Conservation (phyloP, 495 filamentous ascomycete genomes). For the Cercophora scortea region DNA sequence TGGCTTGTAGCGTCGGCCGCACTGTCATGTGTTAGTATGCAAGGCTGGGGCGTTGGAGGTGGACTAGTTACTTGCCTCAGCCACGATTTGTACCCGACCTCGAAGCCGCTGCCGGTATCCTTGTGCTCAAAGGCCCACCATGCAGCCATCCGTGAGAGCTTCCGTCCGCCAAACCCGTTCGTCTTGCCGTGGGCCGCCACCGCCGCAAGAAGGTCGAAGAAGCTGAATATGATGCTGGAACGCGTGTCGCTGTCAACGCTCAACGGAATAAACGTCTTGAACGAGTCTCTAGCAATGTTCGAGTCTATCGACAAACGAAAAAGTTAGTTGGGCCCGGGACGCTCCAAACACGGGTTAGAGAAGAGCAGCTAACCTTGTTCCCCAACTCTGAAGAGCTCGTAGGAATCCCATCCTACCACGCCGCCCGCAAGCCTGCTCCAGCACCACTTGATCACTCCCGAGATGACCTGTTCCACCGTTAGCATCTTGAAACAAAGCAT, state of each 20-base stretch:
- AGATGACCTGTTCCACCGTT: constrained; percentile 59
- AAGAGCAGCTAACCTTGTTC: constrained; percentile 62
- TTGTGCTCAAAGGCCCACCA: constrained; percentile 98
- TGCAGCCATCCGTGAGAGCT: constrained; percentile 88
- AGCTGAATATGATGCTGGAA: constrained; percentile 85
- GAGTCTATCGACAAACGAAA: constrained; percentile 57
- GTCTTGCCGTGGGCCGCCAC: constrained; percentile 74
- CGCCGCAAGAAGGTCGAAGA: constrained; percentile 89
- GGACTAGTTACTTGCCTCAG: constrained; percentile 22
- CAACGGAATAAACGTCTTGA: constrained; percentile 91
- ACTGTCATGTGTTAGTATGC: constrained; percentile 39
- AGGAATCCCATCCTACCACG: constrained; percentile 93
- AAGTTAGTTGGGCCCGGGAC: background rate
- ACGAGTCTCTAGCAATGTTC: constrained; percentile 82
- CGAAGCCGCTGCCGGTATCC: constrained; percentile 85
- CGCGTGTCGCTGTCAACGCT: constrained; percentile 85
- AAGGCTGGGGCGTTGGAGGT: background rate
- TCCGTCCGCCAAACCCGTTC: constrained; percentile 88
- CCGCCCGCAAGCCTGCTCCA: constrained; percentile 91
- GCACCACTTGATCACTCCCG: constrained; percentile 96
- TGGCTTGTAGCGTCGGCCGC: constrained; percentile 94
- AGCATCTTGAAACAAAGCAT: constrained; percentile 2
- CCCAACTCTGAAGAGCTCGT: constrained; percentile 90
- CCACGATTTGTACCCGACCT: constrained; percentile 89
- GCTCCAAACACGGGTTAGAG: background rate